Evolutionary conservation across 768 basidiomycete species (phyloP).

Genomic region (Cystofilobasidium bisporidii): DNA sequence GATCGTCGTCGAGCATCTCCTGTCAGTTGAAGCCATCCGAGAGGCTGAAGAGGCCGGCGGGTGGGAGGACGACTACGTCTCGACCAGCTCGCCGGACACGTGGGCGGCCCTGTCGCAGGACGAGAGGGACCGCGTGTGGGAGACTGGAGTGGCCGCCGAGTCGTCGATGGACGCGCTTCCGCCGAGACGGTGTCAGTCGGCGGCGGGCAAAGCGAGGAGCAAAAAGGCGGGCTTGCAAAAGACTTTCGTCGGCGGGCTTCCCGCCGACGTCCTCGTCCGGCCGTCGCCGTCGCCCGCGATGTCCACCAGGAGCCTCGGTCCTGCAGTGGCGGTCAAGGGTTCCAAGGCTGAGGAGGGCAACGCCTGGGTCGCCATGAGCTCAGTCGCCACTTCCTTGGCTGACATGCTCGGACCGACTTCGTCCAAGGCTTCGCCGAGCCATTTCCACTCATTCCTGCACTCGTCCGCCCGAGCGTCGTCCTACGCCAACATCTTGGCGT

Average conservation of each 20-base stretch:
- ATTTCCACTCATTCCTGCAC: slow-evolving; percentile 17
- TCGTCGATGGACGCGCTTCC: no score
- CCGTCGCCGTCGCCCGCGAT: not conserved
- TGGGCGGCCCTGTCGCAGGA: slow-evolving; percentile 16
- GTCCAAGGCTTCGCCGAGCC: not conserved
- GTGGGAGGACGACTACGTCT: slow-evolving; percentile 5
- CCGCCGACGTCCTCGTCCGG: not conserved
- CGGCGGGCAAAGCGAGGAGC: not conserved
- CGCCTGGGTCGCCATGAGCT: slow-evolving; percentile 13
- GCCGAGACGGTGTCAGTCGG: no score
- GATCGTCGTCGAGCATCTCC: slow-evolving; percentile 22
- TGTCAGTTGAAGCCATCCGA: slow-evolving; percentile 21
- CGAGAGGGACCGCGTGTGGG: slow-evolving; percentile 16
- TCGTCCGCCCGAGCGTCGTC: slow-evolving; percentile 2
- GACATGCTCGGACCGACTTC: not conserved
- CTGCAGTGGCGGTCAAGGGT: not conserved
- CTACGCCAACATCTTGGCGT: slow-evolving; percentile 7
- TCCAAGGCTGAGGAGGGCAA: slow-evolving; percentile 2
- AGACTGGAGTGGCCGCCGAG: not conserved
- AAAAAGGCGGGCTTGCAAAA: slow-evolving; percentile 2
- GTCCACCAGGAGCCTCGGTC: not conserved
- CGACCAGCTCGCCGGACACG: not conserved
- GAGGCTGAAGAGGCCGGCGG: slow-evolving; percentile 21
- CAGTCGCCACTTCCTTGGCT: slow-evolving; percentile 6
- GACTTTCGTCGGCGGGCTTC: not conserved